These are phyloP conservation scores for Hymenoscyphus repandus DNA, from an alignment of 2,329 filamentous ascomycete genomes.

Conservation along the genomic window DNA sequence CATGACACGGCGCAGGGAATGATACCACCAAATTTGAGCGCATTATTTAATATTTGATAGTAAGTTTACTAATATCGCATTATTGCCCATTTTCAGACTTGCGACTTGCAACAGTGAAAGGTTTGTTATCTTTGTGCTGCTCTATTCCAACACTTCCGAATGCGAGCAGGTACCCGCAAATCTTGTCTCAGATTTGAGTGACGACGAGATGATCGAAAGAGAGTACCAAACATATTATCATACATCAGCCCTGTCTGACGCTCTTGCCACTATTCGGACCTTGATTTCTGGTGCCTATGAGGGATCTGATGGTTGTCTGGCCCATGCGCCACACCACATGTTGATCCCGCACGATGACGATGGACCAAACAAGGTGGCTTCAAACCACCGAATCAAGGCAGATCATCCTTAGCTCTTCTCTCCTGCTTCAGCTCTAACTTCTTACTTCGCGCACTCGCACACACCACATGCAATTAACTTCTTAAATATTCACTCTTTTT, in stretches of 20 bases:
- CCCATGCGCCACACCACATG: background rate
- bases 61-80: background rate
- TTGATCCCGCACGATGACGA: slow-evolving; percentile 4
- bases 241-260: background rate
- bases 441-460: background rate
- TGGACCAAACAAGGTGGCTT: background rate
- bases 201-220: too few relatives aligned
- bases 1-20: slow-evolving; percentile 1
- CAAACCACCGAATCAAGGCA: slow-evolving; percentile 2
- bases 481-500: too few relatives aligned
- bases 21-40: background rate
- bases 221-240: too few relatives aligned
- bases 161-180: too few relatives aligned
- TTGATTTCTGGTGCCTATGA: background rate
- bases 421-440: background rate
- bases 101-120: too few relatives aligned
- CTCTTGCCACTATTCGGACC: background rate
- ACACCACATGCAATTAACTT: background rate
- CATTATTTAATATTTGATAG: background rate
- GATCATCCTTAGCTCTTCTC: background rate
- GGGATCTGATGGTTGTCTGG: background rate
- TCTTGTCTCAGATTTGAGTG: too few relatives aligned
- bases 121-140: too few relatives aligned
- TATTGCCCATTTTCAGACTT: too few relatives aligned
- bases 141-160: too few relatives aligned